A percentile compares a stretch with the other conserved stretches of the same genome.
phyloP scores from a whole-genome alignment of 768 basidiomycete genomes.

The Suillus clintonianus region DNA sequence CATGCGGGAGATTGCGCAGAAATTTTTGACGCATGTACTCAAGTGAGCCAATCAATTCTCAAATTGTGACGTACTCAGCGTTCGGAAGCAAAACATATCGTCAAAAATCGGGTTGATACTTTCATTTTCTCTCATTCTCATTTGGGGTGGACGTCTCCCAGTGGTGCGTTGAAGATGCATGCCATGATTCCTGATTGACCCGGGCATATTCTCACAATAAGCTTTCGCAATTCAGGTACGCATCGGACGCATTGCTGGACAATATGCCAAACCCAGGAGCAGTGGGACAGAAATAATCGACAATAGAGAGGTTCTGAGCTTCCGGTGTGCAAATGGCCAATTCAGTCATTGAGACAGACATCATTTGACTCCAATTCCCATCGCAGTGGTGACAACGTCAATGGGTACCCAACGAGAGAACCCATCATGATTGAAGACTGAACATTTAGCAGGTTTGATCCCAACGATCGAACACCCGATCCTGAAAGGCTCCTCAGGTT shows the following conservation, averaged over 20 bases:
- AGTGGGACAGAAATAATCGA: slow-evolving; percentile 79
- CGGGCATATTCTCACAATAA: slow-evolving; percentile 6
- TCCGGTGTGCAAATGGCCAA: slow-evolving; percentile 54
- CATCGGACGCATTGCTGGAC: slow-evolving; percentile 91
- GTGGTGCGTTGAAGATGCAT: slow-evolving; percentile 56
- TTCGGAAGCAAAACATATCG: slow-evolving; percentile 77
- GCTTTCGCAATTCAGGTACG: slow-evolving; percentile 50
- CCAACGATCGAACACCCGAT: slow-evolving; percentile 82
- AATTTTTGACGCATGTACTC: slow-evolving; percentile 88
- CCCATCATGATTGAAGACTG: background rate
- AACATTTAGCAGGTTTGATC: slow-evolving; percentile 52
- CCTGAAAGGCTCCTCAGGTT: slow-evolving; percentile 84
- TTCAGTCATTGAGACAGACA: background rate
- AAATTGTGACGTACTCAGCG: slow-evolving; percentile 13
- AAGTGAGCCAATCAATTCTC: slow-evolving; percentile 48
- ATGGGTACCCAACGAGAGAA: slow-evolving; percentile 56
- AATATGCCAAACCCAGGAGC: slow-evolving; percentile 93
- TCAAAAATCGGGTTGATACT: slow-evolving; percentile 89
- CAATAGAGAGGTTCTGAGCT: slow-evolving; percentile 78
- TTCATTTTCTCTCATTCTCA: slow-evolving; percentile 91
- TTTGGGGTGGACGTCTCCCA: slow-evolving; percentile 93
- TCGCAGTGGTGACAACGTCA: slow-evolving; percentile 91
- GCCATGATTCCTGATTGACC: background rate
- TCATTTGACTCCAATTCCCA: background rate
- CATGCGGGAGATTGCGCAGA: slow-evolving; percentile 99